These are phyloP conservation scores for Vitis rupestris DNA, from an alignment of 164 flowering plant genomes.

Conservation along the genomic window DNA sequence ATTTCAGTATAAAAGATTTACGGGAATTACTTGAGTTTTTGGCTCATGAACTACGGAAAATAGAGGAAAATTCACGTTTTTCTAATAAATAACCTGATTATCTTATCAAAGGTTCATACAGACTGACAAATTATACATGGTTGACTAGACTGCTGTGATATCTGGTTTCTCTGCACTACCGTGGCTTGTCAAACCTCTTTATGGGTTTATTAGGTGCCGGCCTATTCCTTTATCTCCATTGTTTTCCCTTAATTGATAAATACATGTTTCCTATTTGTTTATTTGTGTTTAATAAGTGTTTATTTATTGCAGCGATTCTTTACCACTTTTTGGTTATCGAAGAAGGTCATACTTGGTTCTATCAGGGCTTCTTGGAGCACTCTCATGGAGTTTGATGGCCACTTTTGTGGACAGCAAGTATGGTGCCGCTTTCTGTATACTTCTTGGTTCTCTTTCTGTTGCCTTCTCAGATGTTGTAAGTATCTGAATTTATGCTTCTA, in stretches of 20 bases:
- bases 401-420: conserved; percentile 86
- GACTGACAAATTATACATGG: conserved; percentile 39
- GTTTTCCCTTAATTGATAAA: neutral
- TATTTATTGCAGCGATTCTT: conserved; percentile 65
- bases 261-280: conserved; percentile 3
- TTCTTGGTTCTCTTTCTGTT: conserved; percentile 98
- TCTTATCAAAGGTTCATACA: neutral
- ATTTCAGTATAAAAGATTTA: neutral
- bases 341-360: conserved; percentile 94
- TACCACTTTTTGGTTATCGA: conserved; percentile 97
- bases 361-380: conserved; percentile 92
- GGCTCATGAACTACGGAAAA: neutral
- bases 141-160: conserved; percentile 94
- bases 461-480: conserved; percentile 99
- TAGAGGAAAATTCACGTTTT: neutral
- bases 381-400: conserved; percentile 96
- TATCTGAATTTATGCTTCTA: conserved; percentile 13
- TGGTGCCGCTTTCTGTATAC: conserved; percentile 84
- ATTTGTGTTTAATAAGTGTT: conserved; percentile 13
- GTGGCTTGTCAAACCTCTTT: conserved; percentile 96
- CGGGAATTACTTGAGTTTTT: neutral
- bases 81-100: neutral
- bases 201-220: conserved; percentile 90
- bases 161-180: conserved; percentile 91
- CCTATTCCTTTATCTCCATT: neutral